phyloP scores from a whole-genome alignment of 2,329 filamentous ascomycete species.

The Paecilomyces sp. region DNA sequence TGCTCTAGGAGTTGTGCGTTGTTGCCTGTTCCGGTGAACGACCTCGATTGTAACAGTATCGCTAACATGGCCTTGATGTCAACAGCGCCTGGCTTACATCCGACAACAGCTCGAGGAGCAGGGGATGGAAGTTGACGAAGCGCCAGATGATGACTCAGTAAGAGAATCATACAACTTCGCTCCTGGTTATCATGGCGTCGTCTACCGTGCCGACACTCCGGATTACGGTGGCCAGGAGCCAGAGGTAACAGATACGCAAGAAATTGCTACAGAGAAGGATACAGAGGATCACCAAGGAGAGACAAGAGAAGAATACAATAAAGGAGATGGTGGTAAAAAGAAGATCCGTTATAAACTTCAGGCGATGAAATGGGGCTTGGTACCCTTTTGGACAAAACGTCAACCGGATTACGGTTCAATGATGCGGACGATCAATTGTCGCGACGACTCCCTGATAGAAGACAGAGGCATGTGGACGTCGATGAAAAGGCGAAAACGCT shows the following conservation, averaged over 20 bases:
- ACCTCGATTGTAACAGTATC: background rate
- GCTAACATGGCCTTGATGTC: background rate
- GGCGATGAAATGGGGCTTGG: conserved; percentile 90
- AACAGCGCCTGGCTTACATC: conserved; percentile 68
- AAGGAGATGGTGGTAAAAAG: conserved; percentile 8
- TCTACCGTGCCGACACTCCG: conserved; percentile 71
- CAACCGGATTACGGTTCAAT: conserved; percentile 69
- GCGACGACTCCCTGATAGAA: conserved; percentile 73
- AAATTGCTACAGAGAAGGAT: conserved; percentile 7
- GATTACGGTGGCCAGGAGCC: conserved; percentile 39
- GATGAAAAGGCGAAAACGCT: conserved; percentile 86
- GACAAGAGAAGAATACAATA: conserved; percentile 1
- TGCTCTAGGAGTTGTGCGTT: conserved; percentile 52
- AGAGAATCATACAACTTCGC: conserved; percentile 89
- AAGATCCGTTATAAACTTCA: conserved; percentile 70
- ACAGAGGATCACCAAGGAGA: conserved; percentile 8
- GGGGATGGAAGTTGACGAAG: conserved; percentile 64
- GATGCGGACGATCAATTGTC: conserved; percentile 90
- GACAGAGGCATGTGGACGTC: conserved; percentile 80
- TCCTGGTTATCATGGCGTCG: conserved; percentile 74
- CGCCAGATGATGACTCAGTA: conserved; percentile 61
- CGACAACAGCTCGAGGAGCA: conserved; percentile 66
- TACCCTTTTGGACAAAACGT: conserved; percentile 89
- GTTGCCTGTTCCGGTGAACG: background rate
- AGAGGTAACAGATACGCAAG: conserved; percentile 11